phyloP scores from a whole-genome alignment of 345 rosid species.

The Ceriops tagal region DNA sequence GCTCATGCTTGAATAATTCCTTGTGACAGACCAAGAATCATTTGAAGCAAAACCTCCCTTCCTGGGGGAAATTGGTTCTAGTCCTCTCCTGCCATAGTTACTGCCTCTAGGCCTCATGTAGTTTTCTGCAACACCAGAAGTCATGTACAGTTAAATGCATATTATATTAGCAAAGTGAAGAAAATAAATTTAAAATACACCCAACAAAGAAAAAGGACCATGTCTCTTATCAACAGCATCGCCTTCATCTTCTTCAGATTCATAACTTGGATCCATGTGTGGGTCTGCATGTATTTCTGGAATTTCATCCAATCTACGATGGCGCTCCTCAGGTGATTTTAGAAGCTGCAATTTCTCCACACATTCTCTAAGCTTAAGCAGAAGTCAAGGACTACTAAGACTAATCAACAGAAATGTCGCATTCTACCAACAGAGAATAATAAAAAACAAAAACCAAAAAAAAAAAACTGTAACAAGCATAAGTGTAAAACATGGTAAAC shows the following conservation, averaged over 20 bases:
- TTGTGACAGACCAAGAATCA: conserved; percentile 66
- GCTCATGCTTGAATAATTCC: conserved; percentile 48
- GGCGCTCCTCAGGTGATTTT: conserved; percentile 93
- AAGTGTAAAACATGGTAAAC: no score
- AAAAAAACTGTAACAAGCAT: no score
- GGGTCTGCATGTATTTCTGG: conserved; percentile 97
- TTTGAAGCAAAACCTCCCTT: conserved; percentile 54
- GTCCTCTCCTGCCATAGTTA: conserved; percentile 63
- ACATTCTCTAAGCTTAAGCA: conserved; percentile 90
- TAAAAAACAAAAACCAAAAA: no score
- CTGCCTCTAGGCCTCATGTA: conserved; percentile 53
- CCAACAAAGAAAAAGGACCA: conserved; percentile 39
- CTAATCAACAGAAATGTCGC: not conserved
- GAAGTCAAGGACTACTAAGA: conserved; percentile 52
- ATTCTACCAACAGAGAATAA: no score
- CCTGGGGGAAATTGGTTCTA: conserved; percentile 77
- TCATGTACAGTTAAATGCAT: conserved; percentile 11
- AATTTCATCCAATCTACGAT: conserved; percentile 82
- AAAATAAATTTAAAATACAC: not conserved
- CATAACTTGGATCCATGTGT: conserved; percentile 94
- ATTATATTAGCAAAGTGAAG: conserved; percentile 1
- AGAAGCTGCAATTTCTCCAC: conserved; percentile 94
- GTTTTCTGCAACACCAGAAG: conserved; percentile 47
- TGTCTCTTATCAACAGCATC: conserved; percentile 61
- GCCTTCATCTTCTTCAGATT: conserved; percentile 81